Percentiles rank a stretch among this genome's conserved stretches.
Conservation (phyloP, 2,329 filamentous ascomycete species). For the Amylocarpus encephaloides region DNA sequence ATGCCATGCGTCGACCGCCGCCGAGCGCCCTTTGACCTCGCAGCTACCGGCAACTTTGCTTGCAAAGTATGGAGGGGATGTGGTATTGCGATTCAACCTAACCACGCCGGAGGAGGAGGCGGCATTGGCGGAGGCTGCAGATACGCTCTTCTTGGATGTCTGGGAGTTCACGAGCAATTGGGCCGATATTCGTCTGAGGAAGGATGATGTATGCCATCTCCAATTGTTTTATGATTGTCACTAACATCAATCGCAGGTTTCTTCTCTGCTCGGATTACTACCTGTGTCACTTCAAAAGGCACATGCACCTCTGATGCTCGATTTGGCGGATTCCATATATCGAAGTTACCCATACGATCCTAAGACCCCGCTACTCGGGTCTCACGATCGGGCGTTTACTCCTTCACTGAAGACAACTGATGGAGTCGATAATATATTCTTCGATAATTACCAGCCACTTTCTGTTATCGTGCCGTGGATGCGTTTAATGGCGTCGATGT, state of each 20-base stretch:
- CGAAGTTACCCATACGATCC: constrained; percentile 55
- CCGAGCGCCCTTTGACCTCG: constrained; percentile 22
- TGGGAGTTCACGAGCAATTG: constrained; percentile 80
- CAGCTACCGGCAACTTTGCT: constrained; percentile 32
- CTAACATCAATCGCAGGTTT: constrained; percentile 39
- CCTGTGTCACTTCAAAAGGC: constrained; percentile 66
- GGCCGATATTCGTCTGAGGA: constrained; percentile 76
- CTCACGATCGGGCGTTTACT: constrained; percentile 29
- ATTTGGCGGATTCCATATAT: constrained; percentile 71
- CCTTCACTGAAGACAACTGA: constrained; percentile 24
- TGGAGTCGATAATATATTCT: constrained; percentile 69
- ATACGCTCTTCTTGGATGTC: constrained; percentile 76
- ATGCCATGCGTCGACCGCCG: constrained; percentile 12
- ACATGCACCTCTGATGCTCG: constrained; percentile 70
- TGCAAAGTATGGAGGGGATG: constrained; percentile 63
- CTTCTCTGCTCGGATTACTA: constrained; percentile 71
- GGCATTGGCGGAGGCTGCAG: constrained; percentile 65
- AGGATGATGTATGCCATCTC: constrained; percentile 56
- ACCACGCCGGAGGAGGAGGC: constrained; percentile 60
- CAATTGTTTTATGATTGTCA: not conserved
- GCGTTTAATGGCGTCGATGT: constrained; percentile 82
- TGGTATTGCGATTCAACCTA: constrained; percentile 87
- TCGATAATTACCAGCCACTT: constrained; percentile 84
- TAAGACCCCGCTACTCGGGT: constrained; percentile 17
- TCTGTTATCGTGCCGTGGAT: constrained; percentile 80